Evolutionary conservation across 371 early-diverging fungal species (phyloP), one percentile per base, ranked within the genome.

Genomic region (Rhizopus microsporus): DNA sequence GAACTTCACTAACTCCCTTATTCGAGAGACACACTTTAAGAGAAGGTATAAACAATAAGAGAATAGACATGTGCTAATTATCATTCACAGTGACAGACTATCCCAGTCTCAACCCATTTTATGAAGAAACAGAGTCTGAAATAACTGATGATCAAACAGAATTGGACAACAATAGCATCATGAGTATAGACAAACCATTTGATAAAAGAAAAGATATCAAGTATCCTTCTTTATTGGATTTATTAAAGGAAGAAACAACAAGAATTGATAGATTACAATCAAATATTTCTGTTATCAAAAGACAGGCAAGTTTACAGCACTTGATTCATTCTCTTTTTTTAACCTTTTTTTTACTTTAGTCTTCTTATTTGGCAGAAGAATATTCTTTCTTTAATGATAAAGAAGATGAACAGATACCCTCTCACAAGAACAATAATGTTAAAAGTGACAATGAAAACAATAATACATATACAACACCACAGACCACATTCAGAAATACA

Each of bases 1-100:
- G 61, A 15, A 60, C 68, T 12, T 63, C 63, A 8, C 57, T 68
- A 30, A 68, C 68, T 16, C 68, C 68, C 8, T 54, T 68, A 38
- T 63, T 68, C 38, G 68, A 68, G 46, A 43, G 60, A 23, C 63
- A 68, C 32, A 43, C 68, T 12, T 34, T 68, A 47, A 56, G 60
- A 17, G 68, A 66, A 57, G 66, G 66, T 66, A 57, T 29, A 8
- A 40, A 33, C 10, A 32, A 4, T 5, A 4, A 23, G 12, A 31
- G 31, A 29, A 29, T 45, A 61, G 62, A 56, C 38, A 29, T 13
- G 44, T 5, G 12, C 16, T 6, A 61, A 31, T 32, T 51, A 61
- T 45, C 23, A 23, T 23, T 23, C 23, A 23, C 23, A 23, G 23
- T n/a, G 9, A 46, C 8, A 46, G 29, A 53, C 3, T 48, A 54